Conservation (phyloP, 345 rosid genomes). For the Cardiospermum halicacabum region DNA sequence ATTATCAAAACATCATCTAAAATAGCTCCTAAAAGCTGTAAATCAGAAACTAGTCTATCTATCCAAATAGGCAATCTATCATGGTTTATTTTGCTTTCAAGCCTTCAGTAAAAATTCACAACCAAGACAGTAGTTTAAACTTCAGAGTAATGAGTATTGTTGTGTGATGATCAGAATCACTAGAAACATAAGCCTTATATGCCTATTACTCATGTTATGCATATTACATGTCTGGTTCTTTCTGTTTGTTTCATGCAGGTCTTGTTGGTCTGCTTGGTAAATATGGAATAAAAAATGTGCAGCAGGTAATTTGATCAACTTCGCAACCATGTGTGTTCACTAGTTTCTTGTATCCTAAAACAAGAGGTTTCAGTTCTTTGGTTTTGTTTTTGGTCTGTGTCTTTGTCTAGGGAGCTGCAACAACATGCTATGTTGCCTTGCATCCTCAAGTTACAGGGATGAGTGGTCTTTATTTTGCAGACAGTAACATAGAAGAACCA, state of each 20-base stretch:
- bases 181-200: neutral
- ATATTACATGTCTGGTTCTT: neutral
- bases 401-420: constrained; percentile 66
- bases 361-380: neutral
- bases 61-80: neutral
- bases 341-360: neutral
- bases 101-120: neutral
- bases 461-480: constrained; percentile 55
- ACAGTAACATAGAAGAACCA: constrained; percentile 43
- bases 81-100: neutral
- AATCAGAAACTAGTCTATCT: too few relatives aligned
- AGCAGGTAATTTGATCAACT: constrained; percentile 41
- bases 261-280: constrained; percentile 34
- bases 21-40: too few relatives aligned
- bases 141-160: neutral
- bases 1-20: too few relatives aligned
- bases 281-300: constrained; percentile 48
- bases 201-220: neutral
- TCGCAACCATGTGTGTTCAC: neutral
- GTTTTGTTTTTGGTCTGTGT: neutral
- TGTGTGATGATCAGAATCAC: neutral
- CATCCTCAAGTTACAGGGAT: constrained; percentile 65
- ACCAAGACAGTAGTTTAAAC: too few relatives aligned
- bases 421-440: constrained; percentile 72
- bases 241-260: constrained; percentile 40